Conservation (phyloP, 2,329 filamentous ascomycete genomes). For the Epichloe baconii region DNA sequence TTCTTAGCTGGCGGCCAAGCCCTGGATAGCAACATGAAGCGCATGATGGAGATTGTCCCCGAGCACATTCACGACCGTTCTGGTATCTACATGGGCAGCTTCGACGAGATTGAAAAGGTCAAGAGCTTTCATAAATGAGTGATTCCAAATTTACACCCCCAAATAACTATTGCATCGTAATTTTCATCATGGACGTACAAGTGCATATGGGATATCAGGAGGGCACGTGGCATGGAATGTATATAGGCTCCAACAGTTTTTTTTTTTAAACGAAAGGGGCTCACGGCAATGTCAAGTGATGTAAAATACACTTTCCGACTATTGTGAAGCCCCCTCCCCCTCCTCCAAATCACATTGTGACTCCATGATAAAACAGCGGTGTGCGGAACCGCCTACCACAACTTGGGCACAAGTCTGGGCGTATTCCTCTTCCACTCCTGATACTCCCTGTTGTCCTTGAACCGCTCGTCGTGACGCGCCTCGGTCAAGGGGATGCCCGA, state of each 20-base stretch:
- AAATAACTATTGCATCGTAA: not conserved
- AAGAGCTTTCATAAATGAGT: slow-evolving; percentile 58
- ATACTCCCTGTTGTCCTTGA: slow-evolving; percentile 51
- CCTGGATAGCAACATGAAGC: slow-evolving; percentile 77
- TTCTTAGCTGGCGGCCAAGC: slow-evolving; percentile 74
- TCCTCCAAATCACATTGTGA: too few species aligned
- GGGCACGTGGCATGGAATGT: not conserved
- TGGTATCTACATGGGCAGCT: slow-evolving; percentile 92
- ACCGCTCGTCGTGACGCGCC: slow-evolving; percentile 53
- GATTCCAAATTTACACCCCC: not conserved
- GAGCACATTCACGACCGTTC: slow-evolving; percentile 91
- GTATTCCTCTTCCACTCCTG: slow-evolving; percentile 55
- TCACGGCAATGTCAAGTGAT: too few species aligned
- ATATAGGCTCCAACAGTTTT: not conserved
- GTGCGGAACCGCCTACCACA: slow-evolving; percentile 23
- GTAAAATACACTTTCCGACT: too few species aligned
- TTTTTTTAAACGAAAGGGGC: not conserved
- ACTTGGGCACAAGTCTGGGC: slow-evolving; percentile 49
- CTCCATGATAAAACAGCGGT: not conserved
- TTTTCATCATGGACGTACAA: not conserved
- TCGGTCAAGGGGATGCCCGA: slow-evolving; percentile 54
- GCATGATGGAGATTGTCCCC: slow-evolving; percentile 80
- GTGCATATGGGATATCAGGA: not conserved
- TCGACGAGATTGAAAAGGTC: slow-evolving; percentile 91
- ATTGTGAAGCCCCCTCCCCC: too few species aligned